Conservation (phyloP, 805 yeast species). For the Yarrowia yakushimensis region DNA sequence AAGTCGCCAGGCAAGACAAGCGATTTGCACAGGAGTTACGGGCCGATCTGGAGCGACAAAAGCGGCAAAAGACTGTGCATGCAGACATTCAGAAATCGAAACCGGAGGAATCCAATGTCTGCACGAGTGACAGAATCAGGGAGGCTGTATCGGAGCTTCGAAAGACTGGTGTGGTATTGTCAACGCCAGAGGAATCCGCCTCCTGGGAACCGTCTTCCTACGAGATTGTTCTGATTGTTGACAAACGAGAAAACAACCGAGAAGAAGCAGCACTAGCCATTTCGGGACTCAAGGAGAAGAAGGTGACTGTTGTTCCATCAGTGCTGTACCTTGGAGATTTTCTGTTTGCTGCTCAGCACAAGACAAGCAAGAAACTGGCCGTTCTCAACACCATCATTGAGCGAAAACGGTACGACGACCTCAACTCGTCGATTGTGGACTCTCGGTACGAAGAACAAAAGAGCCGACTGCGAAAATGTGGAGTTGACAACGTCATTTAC, state of each 20-base stretch:
- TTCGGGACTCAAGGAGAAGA: neutral
- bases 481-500: constrained; percentile 64
- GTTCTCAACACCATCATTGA: constrained; percentile 83
- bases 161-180: neutral
- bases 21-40: neutral
- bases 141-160: neutral
- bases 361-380: constrained; percentile 53
- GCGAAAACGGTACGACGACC: constrained; percentile 84
- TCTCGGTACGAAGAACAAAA: constrained; percentile 90
- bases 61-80: neutral
- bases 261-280: neutral
- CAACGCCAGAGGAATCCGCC: neutral
- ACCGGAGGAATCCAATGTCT: too few species aligned
- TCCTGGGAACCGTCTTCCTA: neutral
- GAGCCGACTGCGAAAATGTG: constrained; percentile 64
- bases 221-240: neutral
- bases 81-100: too few species aligned
- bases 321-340: constrained; percentile 77
- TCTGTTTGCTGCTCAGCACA: constrained; percentile 79
- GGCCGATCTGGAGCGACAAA: neutral
- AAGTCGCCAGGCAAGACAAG: neutral
- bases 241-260: constrained; percentile 5
- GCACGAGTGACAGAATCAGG: neutral
- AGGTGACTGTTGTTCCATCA: neutral
- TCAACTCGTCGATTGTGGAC: constrained; percentile 76